Evolutionary conservation across 2,329 filamentous ascomycete species (phyloP).

Genomic region (Thielaviopsis punctulata): DNA sequence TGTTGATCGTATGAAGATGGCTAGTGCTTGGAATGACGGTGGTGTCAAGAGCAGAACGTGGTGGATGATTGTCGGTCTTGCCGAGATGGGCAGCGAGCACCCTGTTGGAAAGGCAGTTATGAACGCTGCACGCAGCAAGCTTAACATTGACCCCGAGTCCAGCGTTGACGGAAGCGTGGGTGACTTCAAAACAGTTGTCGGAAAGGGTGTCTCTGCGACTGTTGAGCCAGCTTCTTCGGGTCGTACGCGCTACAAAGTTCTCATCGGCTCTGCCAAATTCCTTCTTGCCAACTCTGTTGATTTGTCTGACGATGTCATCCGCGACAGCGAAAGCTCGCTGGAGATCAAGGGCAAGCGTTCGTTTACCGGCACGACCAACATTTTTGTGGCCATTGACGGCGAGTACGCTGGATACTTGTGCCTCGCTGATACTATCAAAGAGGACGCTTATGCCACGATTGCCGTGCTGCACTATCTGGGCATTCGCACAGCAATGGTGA

Average conservation of each 20-base stretch:
- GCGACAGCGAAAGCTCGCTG: constrained; percentile 35
- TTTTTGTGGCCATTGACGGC: constrained; percentile 77
- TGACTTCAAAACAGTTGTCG: constrained; percentile 69
- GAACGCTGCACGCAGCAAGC: constrained; percentile 53
- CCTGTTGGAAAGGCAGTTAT: constrained; percentile 86
- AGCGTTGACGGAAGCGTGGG: constrained; percentile 69
- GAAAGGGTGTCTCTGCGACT: constrained; percentile 65
- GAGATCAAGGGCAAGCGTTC: constrained; percentile 22
- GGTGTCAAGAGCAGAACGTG: constrained; percentile 58
- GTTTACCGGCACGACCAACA: constrained; percentile 64
- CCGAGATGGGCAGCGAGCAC: constrained; percentile 90
- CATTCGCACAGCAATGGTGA: constrained; percentile 79
- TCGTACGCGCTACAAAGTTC: constrained; percentile 55
- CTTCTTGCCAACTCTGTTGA: constrained; percentile 52
- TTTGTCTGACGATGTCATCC: constrained; percentile 45
- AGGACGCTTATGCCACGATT: constrained; percentile 65
- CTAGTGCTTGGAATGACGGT: constrained; percentile 49
- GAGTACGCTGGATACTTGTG: constrained; percentile 67
- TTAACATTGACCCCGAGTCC: constrained; percentile 54
- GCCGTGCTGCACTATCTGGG: constrained; percentile 69
- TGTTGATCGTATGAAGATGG: constrained; percentile 55
- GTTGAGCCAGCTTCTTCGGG: constrained; percentile 44
- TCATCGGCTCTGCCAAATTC: constrained; percentile 68
- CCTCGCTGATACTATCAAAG: constrained; percentile 81
- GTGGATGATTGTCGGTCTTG: constrained; percentile 93